Percentiles rank a stretch among this genome's conserved stretches.
phyloP scores from a whole-genome alignment of 2,329 filamentous ascomycete genomes.

The Zalaria obscura region DNA sequence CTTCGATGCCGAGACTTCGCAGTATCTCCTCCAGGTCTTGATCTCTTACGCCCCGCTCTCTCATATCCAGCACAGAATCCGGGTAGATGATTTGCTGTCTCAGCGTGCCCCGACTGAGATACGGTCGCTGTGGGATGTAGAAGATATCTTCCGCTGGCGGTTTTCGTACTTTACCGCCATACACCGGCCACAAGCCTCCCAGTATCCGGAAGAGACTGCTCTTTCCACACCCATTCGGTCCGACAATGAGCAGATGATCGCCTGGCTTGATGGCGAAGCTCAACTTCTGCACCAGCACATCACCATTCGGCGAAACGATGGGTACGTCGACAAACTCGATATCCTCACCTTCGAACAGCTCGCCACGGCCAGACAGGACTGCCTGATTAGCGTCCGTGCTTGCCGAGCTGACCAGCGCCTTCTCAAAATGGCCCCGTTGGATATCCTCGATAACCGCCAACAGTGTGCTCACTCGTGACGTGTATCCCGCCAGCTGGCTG shows the following conservation, averaged over 20 bases:
- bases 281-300: slow-evolving; percentile 72
- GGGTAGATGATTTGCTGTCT: slow-evolving; percentile 96
- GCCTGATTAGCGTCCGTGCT: slow-evolving; percentile 69
- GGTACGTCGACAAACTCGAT: slow-evolving; percentile 83
- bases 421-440: slow-evolving; percentile 79
- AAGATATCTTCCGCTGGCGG: slow-evolving; percentile 89
- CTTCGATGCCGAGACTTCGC: slow-evolving; percentile 65
- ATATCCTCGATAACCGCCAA: slow-evolving; percentile 93
- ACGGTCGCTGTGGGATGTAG: slow-evolving; percentile 93
- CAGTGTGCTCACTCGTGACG: slow-evolving; percentile 76
- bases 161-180: slow-evolving; percentile 85
- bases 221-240: slow-evolving; percentile 94
- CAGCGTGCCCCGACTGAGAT: slow-evolving; percentile 80
- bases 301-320: slow-evolving; percentile 92
- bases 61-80: slow-evolving; percentile 77
- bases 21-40: slow-evolving; percentile 66
- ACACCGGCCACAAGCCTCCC: slow-evolving; percentile 93
- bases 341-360: slow-evolving; percentile 64
- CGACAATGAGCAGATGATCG: slow-evolving; percentile 86
- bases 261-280: slow-evolving; percentile 78
- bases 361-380: slow-evolving; percentile 69
- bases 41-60: slow-evolving; percentile 69
- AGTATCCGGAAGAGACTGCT: slow-evolving; percentile 92
- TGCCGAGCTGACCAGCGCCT: slow-evolving; percentile 86
- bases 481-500: slow-evolving; percentile 90